Percentiles rank a stretch among this genome's conserved stretches.
Conservation (phyloP, 2,329 filamentous ascomycete species). For the Pezicula rhizophila region DNA sequence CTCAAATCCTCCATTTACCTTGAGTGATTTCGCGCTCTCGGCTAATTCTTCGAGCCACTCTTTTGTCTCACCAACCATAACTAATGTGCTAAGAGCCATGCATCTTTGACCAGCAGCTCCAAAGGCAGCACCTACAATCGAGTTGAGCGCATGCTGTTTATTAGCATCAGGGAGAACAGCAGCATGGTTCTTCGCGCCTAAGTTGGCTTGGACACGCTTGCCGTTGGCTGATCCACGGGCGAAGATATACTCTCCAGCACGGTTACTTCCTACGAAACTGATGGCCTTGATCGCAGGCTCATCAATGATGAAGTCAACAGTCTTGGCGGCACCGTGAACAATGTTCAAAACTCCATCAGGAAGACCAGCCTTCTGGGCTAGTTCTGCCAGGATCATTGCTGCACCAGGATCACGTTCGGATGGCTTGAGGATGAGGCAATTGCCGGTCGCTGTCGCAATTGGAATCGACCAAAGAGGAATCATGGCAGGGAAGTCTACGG, state of each 20-base stretch:
- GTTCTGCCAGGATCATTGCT: constrained; percentile 78
- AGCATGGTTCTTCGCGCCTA: constrained; percentile 85
- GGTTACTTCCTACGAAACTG: constrained; percentile 81
- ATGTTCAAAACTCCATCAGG: constrained; percentile 78
- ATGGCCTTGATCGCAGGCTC: constrained; percentile 81
- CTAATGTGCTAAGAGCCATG: constrained; percentile 79
- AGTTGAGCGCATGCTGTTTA: constrained; percentile 84
- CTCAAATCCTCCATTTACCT: constrained; percentile 77
- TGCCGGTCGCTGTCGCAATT: constrained; percentile 76
- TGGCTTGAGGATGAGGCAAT: constrained; percentile 79
- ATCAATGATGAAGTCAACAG: constrained; percentile 82
- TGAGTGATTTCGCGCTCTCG: constrained; percentile 65
- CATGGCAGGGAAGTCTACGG: constrained; percentile 79
- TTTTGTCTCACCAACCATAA: constrained; percentile 80
- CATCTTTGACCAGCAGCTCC: constrained; percentile 80
- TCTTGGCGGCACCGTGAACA: constrained; percentile 72
- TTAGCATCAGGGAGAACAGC: constrained; percentile 80
- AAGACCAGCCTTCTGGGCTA: constrained; percentile 74
- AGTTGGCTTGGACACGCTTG: constrained; percentile 82
- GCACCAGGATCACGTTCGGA: constrained; percentile 81
- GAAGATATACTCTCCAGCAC: constrained; percentile 85
- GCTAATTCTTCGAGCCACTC: constrained; percentile 75
- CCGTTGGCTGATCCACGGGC: constrained; percentile 72
- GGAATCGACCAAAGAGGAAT: constrained; percentile 89
- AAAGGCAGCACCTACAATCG: constrained; percentile 77